These are phyloP conservation scores for Zelopaecilomyces penicillatus DNA, from an alignment of 2,329 filamentous ascomycete species.

Conservation along the genomic window DNA sequence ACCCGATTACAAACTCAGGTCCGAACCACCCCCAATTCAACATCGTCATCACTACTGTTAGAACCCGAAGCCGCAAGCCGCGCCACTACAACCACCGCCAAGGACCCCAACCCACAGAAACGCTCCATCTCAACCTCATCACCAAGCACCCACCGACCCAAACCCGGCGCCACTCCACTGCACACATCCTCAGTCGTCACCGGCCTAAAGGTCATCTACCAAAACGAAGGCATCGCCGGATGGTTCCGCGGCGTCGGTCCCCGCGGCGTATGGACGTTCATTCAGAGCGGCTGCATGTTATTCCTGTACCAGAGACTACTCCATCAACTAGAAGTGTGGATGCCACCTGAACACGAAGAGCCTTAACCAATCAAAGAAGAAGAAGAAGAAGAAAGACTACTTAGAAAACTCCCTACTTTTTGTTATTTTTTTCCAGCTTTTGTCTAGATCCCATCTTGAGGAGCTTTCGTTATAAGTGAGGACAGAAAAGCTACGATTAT, in stretches of 20 bases:
- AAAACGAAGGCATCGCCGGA: constrained; percentile 75
- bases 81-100: constrained; percentile 13
- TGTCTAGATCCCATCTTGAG: too few relatives aligned
- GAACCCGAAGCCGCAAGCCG: constrained; percentile 15
- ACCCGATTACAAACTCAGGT: constrained; percentile 93
- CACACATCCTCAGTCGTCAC: constrained; percentile 85
- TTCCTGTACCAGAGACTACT: constrained; percentile 88
- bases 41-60: not conserved
- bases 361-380: not conserved
- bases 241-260: constrained; percentile 95
- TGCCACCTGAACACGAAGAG: constrained; percentile 17
- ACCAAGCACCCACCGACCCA: constrained; percentile 72
- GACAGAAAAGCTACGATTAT: too few relatives aligned
- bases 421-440: too few relatives aligned
- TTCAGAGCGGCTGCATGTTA: constrained; percentile 94
- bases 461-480: too few relatives aligned
- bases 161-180: constrained; percentile 69
- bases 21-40: constrained; percentile 23
- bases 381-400: not conserved
- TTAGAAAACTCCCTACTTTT: too few relatives aligned
- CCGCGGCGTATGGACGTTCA: constrained; percentile 89
- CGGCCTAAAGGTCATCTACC: constrained; percentile 80
- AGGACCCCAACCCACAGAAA: constrained; percentile 43
- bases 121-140: constrained; percentile 83
- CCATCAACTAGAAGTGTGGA: constrained; percentile 58